These are phyloP conservation scores for Bruguiera hainesii DNA, from an alignment of 441 rosid genomes.

Conservation along the genomic window DNA sequence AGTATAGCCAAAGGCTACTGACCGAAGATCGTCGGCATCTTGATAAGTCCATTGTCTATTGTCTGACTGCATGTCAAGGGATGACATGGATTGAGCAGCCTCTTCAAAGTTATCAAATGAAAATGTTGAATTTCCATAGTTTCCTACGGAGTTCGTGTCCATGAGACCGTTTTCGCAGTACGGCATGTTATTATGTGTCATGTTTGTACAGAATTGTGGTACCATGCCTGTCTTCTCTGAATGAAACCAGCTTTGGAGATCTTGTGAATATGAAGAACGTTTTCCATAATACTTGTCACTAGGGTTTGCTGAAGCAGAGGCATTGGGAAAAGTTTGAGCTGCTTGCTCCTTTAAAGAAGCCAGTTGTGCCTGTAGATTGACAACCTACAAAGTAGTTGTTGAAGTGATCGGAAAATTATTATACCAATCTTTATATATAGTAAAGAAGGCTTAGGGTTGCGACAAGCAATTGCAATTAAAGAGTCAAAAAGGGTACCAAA, in stretches of 20 bases:
- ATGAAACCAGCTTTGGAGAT: slow-evolving; percentile 40
- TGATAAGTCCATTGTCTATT: slow-evolving; percentile 44
- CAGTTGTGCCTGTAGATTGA: slow-evolving; percentile 78
- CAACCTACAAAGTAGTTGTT: slow-evolving; percentile 50
- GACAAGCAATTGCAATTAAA: neutral
- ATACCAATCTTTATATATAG: neutral
- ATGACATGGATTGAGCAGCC: slow-evolving; percentile 34
- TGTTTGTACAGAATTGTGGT: slow-evolving; percentile 27
- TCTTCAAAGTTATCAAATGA: slow-evolving; percentile 47
- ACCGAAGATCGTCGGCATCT: slow-evolving; percentile 52
- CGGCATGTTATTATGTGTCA: slow-evolving; percentile 13
- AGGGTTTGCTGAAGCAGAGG: slow-evolving; percentile 42
- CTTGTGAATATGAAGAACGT: slow-evolving; percentile 32
- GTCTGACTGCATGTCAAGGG: slow-evolving; percentile 36
- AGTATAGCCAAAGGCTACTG: slow-evolving; percentile 47
- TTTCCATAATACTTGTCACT: slow-evolving; percentile 34
- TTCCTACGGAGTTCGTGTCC: slow-evolving; percentile 33
- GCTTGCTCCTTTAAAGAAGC: slow-evolving; percentile 78
- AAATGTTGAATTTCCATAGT: slow-evolving; percentile 36
- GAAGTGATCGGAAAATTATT: neutral
- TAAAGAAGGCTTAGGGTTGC: slow-evolving; percentile 31
- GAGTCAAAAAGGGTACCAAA: slow-evolving; percentile 19
- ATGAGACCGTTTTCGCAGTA: slow-evolving; percentile 30
- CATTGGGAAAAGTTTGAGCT: slow-evolving; percentile 44
- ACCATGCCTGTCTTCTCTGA: slow-evolving; percentile 29